Percentiles rank a stretch among this genome's conserved stretches.
Evolutionary conservation across 129 eudicot species (phyloP).

Genomic region (Glebionis coronaria): DNA sequence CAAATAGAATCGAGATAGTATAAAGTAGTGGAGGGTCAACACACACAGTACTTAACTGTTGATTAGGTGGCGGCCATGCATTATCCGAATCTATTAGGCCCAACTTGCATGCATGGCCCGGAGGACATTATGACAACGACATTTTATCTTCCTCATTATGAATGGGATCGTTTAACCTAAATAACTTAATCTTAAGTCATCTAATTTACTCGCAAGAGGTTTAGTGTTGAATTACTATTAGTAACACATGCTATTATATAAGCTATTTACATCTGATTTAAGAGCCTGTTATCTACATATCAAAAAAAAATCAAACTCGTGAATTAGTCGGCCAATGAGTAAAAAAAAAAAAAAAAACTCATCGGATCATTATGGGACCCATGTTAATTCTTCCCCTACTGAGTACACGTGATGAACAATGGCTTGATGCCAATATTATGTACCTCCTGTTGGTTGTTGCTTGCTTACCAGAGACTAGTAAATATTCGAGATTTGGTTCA

Average conservation of each 20-base stretch:
- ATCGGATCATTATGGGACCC: slow-evolving; percentile 6
- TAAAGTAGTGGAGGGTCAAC: slow-evolving; percentile 19
- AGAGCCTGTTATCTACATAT: too few relatives aligned
- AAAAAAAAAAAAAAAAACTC: too few relatives aligned
- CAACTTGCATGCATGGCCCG: background rate
- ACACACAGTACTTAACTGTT: slow-evolving; percentile 4
- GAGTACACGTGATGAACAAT: slow-evolving; percentile 12
- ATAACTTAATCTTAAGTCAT: too few relatives aligned
- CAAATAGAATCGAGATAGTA: background rate
- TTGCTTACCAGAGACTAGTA: background rate
- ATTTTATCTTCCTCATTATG: background rate
- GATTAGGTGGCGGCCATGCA: slow-evolving; percentile 26
- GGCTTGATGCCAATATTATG: background rate
- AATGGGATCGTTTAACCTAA: too few relatives aligned
- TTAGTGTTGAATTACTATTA: too few relatives aligned
- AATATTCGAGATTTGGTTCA: slow-evolving; percentile 1
- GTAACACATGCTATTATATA: too few relatives aligned
- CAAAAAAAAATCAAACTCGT: too few relatives aligned
- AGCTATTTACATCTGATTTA: too few relatives aligned
- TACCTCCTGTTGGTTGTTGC: background rate
- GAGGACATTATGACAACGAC: slow-evolving; percentile 6
- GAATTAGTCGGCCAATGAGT: too few relatives aligned
- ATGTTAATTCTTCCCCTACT: background rate
- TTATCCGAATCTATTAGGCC: slow-evolving; percentile 22
- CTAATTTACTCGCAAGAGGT: too few relatives aligned